Conservation (phyloP, 805 yeast species). For the Lipomyces anomalus region DNA sequence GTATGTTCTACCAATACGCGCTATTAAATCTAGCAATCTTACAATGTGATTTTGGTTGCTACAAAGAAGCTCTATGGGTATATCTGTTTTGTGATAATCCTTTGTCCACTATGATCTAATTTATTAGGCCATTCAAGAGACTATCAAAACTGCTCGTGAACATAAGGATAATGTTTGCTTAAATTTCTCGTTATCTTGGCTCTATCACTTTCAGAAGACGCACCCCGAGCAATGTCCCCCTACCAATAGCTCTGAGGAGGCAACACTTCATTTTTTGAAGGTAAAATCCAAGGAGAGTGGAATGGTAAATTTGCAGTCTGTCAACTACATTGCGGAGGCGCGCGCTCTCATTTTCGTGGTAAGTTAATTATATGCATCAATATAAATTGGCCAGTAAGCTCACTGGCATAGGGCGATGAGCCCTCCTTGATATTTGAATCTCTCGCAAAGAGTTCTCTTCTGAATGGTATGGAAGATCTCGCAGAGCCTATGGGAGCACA, state of each 20-base stretch:
- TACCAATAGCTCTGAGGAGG: slow-evolving; percentile 55
- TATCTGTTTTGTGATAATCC: background rate
- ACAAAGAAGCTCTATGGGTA: slow-evolving; percentile 51
- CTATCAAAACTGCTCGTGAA: slow-evolving; percentile 81
- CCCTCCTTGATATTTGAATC: slow-evolving; percentile 10
- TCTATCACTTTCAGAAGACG: slow-evolving; percentile 61
- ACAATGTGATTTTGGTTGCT: slow-evolving; percentile 62
- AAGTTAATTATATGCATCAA: background rate
- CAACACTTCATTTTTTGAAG: slow-evolving; percentile 57
- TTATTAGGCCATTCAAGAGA: slow-evolving; percentile 69
- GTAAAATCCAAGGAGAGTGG: slow-evolving; percentile 45
- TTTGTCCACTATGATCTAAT: background rate
- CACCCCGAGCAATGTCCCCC: slow-evolving; percentile 54
- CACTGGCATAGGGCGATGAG: slow-evolving; percentile 5
- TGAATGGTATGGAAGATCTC: slow-evolving; percentile 2
- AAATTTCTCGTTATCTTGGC: slow-evolving; percentile 67
- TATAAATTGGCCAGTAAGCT: background rate
- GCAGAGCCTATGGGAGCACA: slow-evolving; percentile 9
- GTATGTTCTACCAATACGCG: slow-evolving; percentile 69
- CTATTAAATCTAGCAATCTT: slow-evolving; percentile 64
- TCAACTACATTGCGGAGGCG: slow-evolving; percentile 63
- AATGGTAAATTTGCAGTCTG: slow-evolving; percentile 35
- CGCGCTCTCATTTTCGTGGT: slow-evolving; percentile 25
- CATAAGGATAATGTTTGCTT: slow-evolving; percentile 69
- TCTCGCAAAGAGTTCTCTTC: slow-evolving; percentile 5